Conservation (phyloP, 768 basidiomycete genomes). For the Baorangia bicolor region DNA sequence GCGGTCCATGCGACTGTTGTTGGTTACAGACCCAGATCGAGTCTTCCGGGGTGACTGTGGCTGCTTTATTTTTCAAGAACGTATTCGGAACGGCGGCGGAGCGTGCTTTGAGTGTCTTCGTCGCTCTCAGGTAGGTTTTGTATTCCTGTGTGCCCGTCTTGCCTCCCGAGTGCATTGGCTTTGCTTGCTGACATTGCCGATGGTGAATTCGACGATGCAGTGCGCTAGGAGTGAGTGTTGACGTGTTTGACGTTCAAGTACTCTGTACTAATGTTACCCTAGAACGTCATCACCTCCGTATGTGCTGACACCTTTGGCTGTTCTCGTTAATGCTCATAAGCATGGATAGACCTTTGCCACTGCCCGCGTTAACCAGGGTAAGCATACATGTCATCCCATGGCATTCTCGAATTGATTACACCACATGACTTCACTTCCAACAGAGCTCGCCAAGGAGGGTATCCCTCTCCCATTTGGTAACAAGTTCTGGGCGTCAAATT, state of each 20-base stretch:
- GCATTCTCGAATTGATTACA: not conserved
- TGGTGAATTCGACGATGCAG: slow-evolving; percentile 17
- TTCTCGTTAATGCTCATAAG: not conserved
- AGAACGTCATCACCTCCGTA: slow-evolving; percentile 36
- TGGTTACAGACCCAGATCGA: slow-evolving; percentile 42
- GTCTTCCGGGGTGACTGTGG: slow-evolving; percentile 53
- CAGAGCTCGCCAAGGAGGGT: slow-evolving; percentile 62
- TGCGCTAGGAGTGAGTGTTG: slow-evolving; percentile 34
- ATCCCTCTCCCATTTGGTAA: slow-evolving; percentile 61
- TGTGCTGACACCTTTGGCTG: not conserved
- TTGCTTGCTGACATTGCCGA: not conserved
- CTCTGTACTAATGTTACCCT: not conserved
- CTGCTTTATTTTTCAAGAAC: slow-evolving; percentile 56
- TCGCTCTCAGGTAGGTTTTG: slow-evolving; percentile 49
- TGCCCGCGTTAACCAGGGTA: slow-evolving; percentile 54
- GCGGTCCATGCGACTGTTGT: not conserved
- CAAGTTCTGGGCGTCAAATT: slow-evolving; percentile 60
- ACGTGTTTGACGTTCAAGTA: not conserved
- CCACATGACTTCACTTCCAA: not conserved
- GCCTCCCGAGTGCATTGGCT: not conserved
- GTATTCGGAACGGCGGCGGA: slow-evolving; percentile 56
- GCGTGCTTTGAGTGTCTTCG: slow-evolving; percentile 54
- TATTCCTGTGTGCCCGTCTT: not conserved
- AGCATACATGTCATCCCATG: not conserved
- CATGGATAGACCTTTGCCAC: slow-evolving; percentile 46